Percentiles rank a stretch among this genome's conserved stretches.
phyloP scores from a whole-genome alignment of 140 eudicot species.

The Ambrosia hybrid region DNA sequence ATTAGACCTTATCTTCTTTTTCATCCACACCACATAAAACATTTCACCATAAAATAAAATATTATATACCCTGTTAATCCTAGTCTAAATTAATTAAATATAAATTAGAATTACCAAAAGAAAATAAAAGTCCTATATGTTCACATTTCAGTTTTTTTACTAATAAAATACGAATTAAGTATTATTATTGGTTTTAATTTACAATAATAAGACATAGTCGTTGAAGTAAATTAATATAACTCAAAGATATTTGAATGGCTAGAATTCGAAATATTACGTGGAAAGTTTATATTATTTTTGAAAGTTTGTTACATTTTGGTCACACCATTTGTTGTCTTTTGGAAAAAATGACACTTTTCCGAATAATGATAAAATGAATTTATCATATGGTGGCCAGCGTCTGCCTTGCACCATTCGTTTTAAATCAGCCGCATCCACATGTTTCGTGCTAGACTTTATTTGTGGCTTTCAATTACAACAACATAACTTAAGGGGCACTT shows the following conservation, averaged over 20 bases:
- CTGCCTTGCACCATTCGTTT: constrained; percentile 25
- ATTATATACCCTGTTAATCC: neutral
- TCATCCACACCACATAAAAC: constrained; percentile 20
- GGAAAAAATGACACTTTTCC: constrained; percentile 26
- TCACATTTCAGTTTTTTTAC: neutral
- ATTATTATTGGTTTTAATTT: neutral
- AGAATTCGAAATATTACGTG: constrained; percentile 35
- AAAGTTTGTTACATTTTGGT: constrained; percentile 15
- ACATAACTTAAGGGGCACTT: constrained; percentile 1
- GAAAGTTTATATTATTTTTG: constrained; percentile 12
- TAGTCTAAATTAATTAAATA: too few relatives aligned
- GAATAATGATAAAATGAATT: constrained; percentile 24
- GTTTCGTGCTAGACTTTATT: constrained; percentile 7
- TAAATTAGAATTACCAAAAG: neutral
- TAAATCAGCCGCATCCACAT: constrained; percentile 32
- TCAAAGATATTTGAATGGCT: constrained; percentile 30
- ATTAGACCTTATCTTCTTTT: constrained; percentile 31
- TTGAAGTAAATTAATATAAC: neutral
- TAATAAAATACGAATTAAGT: neutral
- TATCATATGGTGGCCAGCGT: constrained; percentile 38
- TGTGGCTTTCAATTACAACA: constrained; percentile 23
- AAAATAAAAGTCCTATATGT: neutral
- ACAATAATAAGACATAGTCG: neutral
- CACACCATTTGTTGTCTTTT: constrained; percentile 20
- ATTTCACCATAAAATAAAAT: neutral